phyloP scores from a whole-genome alignment of 768 basidiomycete species.

The Leucosporidium yakuticum region DNA sequence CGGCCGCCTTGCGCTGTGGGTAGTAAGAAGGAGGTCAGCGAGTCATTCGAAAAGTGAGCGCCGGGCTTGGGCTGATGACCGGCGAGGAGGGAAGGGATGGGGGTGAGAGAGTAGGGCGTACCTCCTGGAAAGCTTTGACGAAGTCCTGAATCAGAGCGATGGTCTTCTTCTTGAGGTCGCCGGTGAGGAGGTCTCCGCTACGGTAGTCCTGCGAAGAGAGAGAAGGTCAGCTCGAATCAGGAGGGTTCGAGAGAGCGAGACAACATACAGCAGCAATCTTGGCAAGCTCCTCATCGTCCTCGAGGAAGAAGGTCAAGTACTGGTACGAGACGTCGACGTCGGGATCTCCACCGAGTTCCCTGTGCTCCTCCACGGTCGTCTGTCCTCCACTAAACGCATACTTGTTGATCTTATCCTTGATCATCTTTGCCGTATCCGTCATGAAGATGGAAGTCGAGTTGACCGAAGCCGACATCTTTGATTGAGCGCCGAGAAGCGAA shows the following conservation, averaged over 20 bases:
- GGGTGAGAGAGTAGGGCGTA: constrained; percentile 36
- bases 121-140: constrained; percentile 79
- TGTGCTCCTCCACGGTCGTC: constrained; percentile 93
- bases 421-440: constrained; percentile 84
- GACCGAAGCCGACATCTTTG: constrained; percentile 98
- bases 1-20: constrained; percentile 63
- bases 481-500: constrained; percentile 92
- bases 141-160: constrained; percentile 76
- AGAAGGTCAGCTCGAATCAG: constrained; percentile 1
- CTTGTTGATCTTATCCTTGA: constrained; percentile 94
- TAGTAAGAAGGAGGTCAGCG: too few species aligned
- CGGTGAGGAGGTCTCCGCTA: constrained; percentile 75
- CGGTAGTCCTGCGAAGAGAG: constrained; percentile 68
- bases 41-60: not conserved
- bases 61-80: not conserved
- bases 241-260: not conserved
- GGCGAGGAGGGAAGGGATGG: constrained; percentile 17
- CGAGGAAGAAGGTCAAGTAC: constrained; percentile 89
- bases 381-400: constrained; percentile 94
- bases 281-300: constrained; percentile 83
- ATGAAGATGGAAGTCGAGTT: constrained; percentile 90
- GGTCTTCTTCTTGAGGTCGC: constrained; percentile 82
- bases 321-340: constrained; percentile 95
- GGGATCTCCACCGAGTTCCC: constrained; percentile 77
- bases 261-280: constrained; percentile 63